Base-by-base conservation (phyloP, 148 eudicot genomes). In the Silene conica region DNA sequence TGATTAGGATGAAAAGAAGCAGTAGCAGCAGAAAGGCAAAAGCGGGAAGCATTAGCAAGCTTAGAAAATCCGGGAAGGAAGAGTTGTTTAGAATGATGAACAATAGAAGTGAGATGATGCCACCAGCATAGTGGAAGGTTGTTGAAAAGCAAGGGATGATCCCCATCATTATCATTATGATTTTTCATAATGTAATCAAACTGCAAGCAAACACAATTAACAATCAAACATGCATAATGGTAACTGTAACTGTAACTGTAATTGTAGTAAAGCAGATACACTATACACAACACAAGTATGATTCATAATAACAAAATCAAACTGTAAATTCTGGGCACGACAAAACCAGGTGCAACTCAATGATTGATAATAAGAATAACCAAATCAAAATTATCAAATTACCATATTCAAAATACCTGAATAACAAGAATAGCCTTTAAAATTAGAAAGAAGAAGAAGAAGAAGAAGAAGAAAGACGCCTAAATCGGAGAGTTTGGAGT, bases 51-150 rank as follows among this genome's bases (percentile, higher is more conserved):
- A 38, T 0, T 6, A 38, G 43, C 43, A 74, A 86, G 81, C 78
- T 85, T 90, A 64, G 93, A 81, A 79, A 77, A 80, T 64, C 82
- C 87, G 52, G 89, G 84, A 45, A 77, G 79, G 67, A 73, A 66
- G 18, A 84, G 28, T 26, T 26, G 28, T 26, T 26, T 84, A 20
- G 87, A 80, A 57, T 79, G 80, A 74, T 79, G 69, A 28, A 64
- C 46, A 31, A 64, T 28, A 15, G 46, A 64, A 64, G 20, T 28
- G 5, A 64, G 0, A 34, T 34, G 54, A 78, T 67, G 18, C 86
- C 80, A n/a, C n/a, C n/a, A n/a, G n/a, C n/a, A 62, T 63, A 83
- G 70, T 90, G 88, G 16, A 87, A 81, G 63, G 86, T 78, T 6
- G 82, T 78, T 83, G 0, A 84, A 78, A 18, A 79, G 71, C 45